Conservation (phyloP, 495 filamentous ascomycete genomes). For the Neurospora sp. region DNA sequence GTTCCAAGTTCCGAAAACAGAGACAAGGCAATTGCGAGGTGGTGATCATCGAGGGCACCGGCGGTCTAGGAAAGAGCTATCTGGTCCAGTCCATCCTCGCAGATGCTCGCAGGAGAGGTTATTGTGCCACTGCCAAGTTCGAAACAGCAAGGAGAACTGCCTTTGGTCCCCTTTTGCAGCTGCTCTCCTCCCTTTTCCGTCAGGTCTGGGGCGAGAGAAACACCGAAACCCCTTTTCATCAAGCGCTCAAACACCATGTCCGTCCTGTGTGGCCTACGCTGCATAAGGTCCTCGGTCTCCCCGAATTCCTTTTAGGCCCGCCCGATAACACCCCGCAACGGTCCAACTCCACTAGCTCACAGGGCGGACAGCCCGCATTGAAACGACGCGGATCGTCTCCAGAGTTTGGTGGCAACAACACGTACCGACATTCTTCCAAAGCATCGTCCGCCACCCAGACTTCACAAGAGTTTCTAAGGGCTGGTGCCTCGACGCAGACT, state of each 20-base stretch:
- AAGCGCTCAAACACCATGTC: constrained; percentile 59
- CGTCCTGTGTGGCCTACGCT: constrained; percentile 70
- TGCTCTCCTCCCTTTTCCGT: constrained; percentile 73
- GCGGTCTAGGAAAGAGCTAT: constrained; percentile 76
- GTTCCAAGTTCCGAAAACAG: constrained; percentile 51
- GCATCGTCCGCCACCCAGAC: constrained; percentile 31
- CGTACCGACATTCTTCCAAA: neutral
- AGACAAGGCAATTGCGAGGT: constrained; percentile 66
- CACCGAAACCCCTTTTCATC: constrained; percentile 73
- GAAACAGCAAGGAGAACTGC: constrained; percentile 71
- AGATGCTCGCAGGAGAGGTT: constrained; percentile 62
- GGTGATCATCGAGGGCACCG: constrained; percentile 62
- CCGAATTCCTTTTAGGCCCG: constrained; percentile 55
- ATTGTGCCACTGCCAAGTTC: constrained; percentile 77
- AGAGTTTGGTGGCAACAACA: constrained; percentile 18
- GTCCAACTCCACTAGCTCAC: constrained; percentile 2
- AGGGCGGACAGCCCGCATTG: constrained; percentile 10
- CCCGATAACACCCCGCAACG: constrained; percentile 11
- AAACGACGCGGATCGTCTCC: constrained; percentile 35
- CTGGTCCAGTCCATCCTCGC: constrained; percentile 69
- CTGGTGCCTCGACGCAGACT: constrained; percentile 59
- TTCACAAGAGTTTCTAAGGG: constrained; percentile 61
- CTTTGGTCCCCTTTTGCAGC: constrained; percentile 72
- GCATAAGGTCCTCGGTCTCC: constrained; percentile 67
- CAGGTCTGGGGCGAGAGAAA: constrained; percentile 89